These are phyloP conservation scores for Acer campestre DNA, from an alignment of 345 rosid species.

Conservation along the genomic window DNA sequence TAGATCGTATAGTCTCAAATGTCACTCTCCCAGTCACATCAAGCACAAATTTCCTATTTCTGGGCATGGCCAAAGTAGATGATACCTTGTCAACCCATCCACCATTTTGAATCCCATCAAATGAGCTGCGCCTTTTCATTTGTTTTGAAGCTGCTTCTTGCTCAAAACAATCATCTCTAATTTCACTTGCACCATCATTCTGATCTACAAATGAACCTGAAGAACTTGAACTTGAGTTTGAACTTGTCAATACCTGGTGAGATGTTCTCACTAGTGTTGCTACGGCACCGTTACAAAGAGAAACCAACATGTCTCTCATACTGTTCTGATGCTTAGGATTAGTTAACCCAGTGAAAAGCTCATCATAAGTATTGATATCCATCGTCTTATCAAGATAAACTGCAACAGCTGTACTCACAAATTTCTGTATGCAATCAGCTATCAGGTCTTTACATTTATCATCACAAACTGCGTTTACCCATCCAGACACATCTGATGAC, in stretches of 20 bases:
- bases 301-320: constrained; percentile 68
- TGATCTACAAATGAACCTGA: constrained; percentile 32
- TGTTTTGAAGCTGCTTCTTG: constrained; percentile 27
- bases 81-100: constrained; percentile 61
- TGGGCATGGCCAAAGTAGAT: constrained; percentile 67
- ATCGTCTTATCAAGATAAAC: constrained; percentile 93
- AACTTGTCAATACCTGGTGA: constrained; percentile 68
- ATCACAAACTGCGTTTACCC: constrained; percentile 59
- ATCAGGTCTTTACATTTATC: constrained; percentile 69
- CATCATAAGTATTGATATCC: constrained; percentile 78
- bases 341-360: constrained; percentile 78
- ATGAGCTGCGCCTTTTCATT: constrained; percentile 26
- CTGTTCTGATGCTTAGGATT: constrained; percentile 76
- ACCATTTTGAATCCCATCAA: constrained; percentile 34
- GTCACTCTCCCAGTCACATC: constrained; percentile 97
- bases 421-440: constrained; percentile 78
- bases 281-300: constrained; percentile 75
- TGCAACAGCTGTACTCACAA: constrained; percentile 74
- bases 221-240: constrained; percentile 28
- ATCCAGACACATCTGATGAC: constrained; percentile 43
- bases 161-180: constrained; percentile 20
- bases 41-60: constrained; percentile 74
- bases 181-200: constrained; percentile 22
- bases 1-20: constrained; percentile 63
- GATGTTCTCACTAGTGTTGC: constrained; percentile 83